Evolutionary conservation across 1,139 yeast species (phyloP).

Genomic region (Saccharomyces hybrid): DNA sequence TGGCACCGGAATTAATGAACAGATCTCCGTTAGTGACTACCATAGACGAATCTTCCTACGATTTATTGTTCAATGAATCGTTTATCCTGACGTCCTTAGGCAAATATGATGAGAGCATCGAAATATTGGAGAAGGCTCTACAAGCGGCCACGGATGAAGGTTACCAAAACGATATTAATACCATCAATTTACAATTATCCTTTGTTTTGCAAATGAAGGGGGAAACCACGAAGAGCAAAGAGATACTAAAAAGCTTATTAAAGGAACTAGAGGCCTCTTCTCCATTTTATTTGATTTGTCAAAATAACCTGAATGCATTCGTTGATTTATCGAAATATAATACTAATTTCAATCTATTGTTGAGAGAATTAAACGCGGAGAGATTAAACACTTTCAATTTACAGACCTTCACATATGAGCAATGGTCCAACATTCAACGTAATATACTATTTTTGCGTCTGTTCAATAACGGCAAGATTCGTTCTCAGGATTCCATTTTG

Average conservation of each 20-base stretch:
- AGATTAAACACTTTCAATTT: slow-evolving; percentile 16
- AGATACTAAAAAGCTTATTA: slow-evolving; percentile 34
- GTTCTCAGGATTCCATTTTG: slow-evolving; percentile 10
- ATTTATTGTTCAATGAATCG: slow-evolving; percentile 63
- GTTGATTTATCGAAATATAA: slow-evolving; percentile 21
- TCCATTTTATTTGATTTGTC: slow-evolving; percentile 28
- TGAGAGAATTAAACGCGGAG: slow-evolving; percentile 31
- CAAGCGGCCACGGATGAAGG: slow-evolving; percentile 29
- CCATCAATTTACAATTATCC: slow-evolving; percentile 55
- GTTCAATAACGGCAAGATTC: slow-evolving; percentile 21
- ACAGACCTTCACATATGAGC: slow-evolving; percentile 22
- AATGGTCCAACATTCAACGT: slow-evolving; percentile 20
- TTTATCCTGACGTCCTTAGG: slow-evolving; percentile 37
- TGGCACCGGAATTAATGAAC: slow-evolving; percentile 9
- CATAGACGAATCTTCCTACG: slow-evolving; percentile 38
- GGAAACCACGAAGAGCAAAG: slow-evolving; percentile 38
- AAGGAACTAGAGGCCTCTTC: slow-evolving; percentile 20
- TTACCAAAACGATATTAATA: slow-evolving; percentile 33
- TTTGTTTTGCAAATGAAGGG: slow-evolving; percentile 51
- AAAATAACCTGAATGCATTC: slow-evolving; percentile 29
- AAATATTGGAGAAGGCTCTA: slow-evolving; percentile 46
- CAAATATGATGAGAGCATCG: slow-evolving; percentile 39
- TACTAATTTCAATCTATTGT: slow-evolving; percentile 25
- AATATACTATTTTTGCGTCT: slow-evolving; percentile 22
- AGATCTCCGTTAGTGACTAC: slow-evolving; percentile 22